Conservation (phyloP, 208 protist species). For the Trypanosoma melophagium region DNA sequence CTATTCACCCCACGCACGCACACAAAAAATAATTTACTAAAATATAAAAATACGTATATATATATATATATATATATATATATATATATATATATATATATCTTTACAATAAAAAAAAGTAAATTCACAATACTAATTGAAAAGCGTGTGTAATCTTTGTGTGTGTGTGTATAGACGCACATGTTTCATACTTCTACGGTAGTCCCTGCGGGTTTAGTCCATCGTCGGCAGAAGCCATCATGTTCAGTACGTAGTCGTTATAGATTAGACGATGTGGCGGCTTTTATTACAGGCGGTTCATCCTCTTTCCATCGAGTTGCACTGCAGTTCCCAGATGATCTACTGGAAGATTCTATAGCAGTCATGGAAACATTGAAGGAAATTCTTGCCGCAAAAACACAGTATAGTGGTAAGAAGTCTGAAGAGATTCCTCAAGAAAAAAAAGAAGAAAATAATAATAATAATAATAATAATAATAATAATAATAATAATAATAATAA, state of each 20-base stretch:
- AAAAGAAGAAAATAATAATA: neutral
- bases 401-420: neutral
- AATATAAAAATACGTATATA: neutral
- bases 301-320: conserved; percentile 52
- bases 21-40: neutral
- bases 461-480: no score
- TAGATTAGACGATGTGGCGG: conserved; percentile 29
- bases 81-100: neutral
- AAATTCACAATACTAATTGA: neutral
- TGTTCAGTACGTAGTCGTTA: conserved; percentile 20
- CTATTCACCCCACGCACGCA: neutral
- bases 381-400: conserved; percentile 33
- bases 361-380: conserved; percentile 56
- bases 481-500: no score
- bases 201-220: conserved; percentile 45
- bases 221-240: conserved; percentile 28
- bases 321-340: conserved; percentile 89
- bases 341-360: conserved; percentile 66
- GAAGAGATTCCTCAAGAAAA: neutral
- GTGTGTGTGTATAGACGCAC: neutral
- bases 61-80: neutral
- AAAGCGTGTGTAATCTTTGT: neutral
- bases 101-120: neutral
- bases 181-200: conserved; percentile 84
- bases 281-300: conserved; percentile 35